A percentile compares a stretch with the other conserved stretches of the same genome.
These are phyloP conservation scores for Annulohypoxylon truncatum DNA, from an alignment of 2,329 filamentous ascomycete species.

Conservation along the genomic window DNA sequence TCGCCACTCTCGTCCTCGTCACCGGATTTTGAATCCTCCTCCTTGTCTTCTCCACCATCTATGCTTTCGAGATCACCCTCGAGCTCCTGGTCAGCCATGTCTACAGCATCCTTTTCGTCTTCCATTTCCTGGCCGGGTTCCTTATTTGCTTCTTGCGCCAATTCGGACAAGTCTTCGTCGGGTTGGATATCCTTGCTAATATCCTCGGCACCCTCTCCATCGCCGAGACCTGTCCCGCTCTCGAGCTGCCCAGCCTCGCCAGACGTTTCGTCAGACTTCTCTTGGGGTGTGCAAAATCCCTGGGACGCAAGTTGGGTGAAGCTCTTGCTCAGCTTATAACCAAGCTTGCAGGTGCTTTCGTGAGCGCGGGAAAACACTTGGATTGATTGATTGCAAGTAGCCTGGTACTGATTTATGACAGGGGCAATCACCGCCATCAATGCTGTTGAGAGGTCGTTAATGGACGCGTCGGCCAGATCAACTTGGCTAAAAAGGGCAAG, in stretches of 20 bases:
- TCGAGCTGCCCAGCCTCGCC: constrained; percentile 84
- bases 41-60: constrained; percentile 71
- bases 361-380: constrained; percentile 73
- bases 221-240: constrained; percentile 90
- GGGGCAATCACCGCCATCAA: constrained; percentile 73
- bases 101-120: constrained; percentile 86
- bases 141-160: constrained; percentile 85
- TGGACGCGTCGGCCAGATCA: constrained; percentile 54
- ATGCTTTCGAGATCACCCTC: constrained; percentile 81
- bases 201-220: constrained; percentile 94
- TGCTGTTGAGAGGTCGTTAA: constrained; percentile 62
- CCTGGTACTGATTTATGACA: constrained; percentile 78
- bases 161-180: constrained; percentile 91
- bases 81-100: constrained; percentile 91
- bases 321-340: constrained; percentile 78
- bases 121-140: constrained; percentile 75
- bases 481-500: constrained; percentile 49
- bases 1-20: constrained; percentile 74
- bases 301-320: constrained; percentile 84
- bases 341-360: constrained; percentile 76
- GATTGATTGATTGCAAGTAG: constrained; percentile 69
- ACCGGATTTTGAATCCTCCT: constrained; percentile 69
- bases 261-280: constrained; percentile 78
- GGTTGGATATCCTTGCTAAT: constrained; percentile 97
- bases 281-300: constrained; percentile 91